Conservation (phyloP, 2,329 filamentous ascomycete genomes). For the Alternaria sp. region DNA sequence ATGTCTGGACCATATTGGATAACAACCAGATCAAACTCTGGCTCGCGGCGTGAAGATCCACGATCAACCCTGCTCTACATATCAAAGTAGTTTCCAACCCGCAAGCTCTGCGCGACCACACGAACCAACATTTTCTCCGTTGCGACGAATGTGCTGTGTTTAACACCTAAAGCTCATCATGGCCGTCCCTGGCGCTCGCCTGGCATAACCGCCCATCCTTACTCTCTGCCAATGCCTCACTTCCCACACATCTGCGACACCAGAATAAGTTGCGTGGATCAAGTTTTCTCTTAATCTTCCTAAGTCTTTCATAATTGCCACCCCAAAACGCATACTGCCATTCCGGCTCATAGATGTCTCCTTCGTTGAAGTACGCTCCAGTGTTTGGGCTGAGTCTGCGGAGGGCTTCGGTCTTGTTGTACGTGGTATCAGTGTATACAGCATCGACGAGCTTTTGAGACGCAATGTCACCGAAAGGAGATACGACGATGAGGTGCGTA, state of each 20-base stretch:
- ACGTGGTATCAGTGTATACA: slow-evolving; percentile 31
- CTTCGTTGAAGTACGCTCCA: slow-evolving; percentile 44
- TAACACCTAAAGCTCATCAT: neutral
- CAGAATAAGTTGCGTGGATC: slow-evolving; percentile 37
- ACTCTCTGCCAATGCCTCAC: slow-evolving; percentile 32
- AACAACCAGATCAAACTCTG: too few relatives aligned
- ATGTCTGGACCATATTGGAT: too few relatives aligned
- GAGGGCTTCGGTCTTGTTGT: slow-evolving; percentile 27
- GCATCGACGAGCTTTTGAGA: slow-evolving; percentile 14
- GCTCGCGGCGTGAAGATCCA: too few relatives aligned
- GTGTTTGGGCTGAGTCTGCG: slow-evolving; percentile 29
- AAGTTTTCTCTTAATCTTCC: slow-evolving; percentile 28
- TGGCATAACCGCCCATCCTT: slow-evolving; percentile 31
- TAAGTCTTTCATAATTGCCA: slow-evolving; percentile 26
- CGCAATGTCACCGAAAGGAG: slow-evolving; percentile 24
- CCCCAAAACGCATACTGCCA: slow-evolving; percentile 41
- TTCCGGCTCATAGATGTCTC: slow-evolving; percentile 33
- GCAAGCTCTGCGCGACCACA: too few relatives aligned
- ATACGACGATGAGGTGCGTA: slow-evolving; percentile 28
- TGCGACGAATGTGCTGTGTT: too few relatives aligned
- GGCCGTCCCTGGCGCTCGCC: neutral
- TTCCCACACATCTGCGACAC: slow-evolving; percentile 39
- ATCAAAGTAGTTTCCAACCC: too few relatives aligned
- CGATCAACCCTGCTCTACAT: too few relatives aligned
- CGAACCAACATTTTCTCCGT: too few relatives aligned